Evolutionary conservation across 225 moss, liverwort and hornwort species (phyloP).

Genomic region (Bryum argenteum): DNA sequence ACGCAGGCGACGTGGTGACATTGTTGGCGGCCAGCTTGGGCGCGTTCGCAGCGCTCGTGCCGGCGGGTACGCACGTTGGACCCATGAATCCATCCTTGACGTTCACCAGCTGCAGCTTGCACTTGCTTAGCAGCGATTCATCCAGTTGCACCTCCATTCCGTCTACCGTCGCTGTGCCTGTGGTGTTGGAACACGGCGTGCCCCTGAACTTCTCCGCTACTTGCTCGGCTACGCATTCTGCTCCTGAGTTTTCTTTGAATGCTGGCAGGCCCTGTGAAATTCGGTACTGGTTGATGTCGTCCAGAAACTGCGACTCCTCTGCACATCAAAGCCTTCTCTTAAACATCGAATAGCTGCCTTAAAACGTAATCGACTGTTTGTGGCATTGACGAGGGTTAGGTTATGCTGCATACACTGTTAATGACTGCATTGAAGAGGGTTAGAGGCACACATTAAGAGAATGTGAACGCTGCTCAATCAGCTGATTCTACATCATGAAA

Average conservation of each 20-base stretch:
- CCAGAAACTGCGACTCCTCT: conserved; percentile 45
- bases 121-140: conserved; percentile 40
- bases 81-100: conserved; percentile 55
- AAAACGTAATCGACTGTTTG: no score
- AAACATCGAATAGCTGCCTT: no score
- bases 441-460: no score
- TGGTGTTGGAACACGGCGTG: conserved; percentile 52
- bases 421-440: no score
- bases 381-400: background rate
- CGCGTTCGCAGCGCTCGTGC: conserved; percentile 29
- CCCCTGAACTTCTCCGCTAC: conserved; percentile 47
- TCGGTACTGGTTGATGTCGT: conserved; percentile 52
- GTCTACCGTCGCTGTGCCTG: conserved; percentile 45
- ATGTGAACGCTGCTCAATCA: no score
- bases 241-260: conserved; percentile 41
- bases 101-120: conserved; percentile 56
- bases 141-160: conserved; percentile 49
- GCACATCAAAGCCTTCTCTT: background rate
- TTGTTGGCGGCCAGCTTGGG: conserved; percentile 52
- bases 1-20: conserved; percentile 44
- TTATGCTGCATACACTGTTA: background rate
- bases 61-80: conserved; percentile 51
- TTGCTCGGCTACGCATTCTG: conserved; percentile 65
- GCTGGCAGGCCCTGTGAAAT: conserved; percentile 24
- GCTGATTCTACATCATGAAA: no score